Conservation (phyloP, 441 rosid species). For the Breynia disticha region DNA sequence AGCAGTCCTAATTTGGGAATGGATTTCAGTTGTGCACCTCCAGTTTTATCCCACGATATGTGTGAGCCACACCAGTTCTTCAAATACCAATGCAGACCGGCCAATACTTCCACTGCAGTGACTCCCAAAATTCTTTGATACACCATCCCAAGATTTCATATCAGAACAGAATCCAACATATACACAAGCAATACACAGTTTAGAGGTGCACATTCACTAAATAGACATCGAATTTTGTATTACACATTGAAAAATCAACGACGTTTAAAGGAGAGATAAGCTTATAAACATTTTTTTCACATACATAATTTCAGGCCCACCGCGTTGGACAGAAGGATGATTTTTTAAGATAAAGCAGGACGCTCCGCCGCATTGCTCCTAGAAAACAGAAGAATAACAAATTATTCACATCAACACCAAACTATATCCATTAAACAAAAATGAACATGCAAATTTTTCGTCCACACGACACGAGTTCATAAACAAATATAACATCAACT, state of each 20-base stretch:
- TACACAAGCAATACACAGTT: not conserved
- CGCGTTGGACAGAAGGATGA: slow-evolving; percentile 26
- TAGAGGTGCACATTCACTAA: not conserved
- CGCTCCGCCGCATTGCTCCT: slow-evolving; percentile 54
- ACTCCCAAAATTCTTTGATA: slow-evolving; percentile 44
- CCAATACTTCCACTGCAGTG: slow-evolving; percentile 53
- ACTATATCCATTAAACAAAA: too few relatives aligned
- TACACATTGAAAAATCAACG: not conserved
- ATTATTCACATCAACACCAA: not conserved
- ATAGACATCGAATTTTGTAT: not conserved
- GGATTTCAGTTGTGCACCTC: slow-evolving; percentile 45
- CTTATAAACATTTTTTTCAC: slow-evolving; percentile 12
- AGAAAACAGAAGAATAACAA: not conserved
- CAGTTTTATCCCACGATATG: slow-evolving; percentile 71
- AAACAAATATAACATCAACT: too few relatives aligned
- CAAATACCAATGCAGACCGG: slow-evolving; percentile 71
- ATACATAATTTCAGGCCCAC: slow-evolving; percentile 49
- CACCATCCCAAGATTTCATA: slow-evolving; percentile 14
- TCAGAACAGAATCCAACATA: not conserved
- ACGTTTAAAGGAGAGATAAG: not conserved
- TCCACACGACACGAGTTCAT: too few relatives aligned
- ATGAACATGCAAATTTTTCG: too few relatives aligned
- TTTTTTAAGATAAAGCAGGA: slow-evolving; percentile 45
- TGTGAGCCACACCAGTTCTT: slow-evolving; percentile 54
- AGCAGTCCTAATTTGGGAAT: slow-evolving; percentile 40